These are phyloP conservation scores for Penicillium sp. DNA, from an alignment of 2,329 filamentous ascomycete species.

Conservation along the genomic window DNA sequence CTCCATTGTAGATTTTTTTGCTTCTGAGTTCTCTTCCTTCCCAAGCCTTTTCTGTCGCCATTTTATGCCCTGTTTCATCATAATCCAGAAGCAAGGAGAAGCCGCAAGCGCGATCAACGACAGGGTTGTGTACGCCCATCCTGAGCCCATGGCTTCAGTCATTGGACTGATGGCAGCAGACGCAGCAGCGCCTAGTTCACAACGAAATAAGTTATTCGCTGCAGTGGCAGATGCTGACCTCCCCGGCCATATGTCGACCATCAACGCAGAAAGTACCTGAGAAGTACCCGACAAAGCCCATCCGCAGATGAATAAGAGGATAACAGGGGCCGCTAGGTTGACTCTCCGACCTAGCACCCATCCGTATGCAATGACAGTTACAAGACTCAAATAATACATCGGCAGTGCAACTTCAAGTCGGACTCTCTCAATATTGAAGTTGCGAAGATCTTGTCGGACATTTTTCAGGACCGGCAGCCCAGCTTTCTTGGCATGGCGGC, in stretches of 20 bases:
- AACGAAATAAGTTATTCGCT: slow-evolving; percentile 43
- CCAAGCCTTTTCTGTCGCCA: slow-evolving; percentile 25
- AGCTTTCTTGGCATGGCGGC: slow-evolving; percentile 61
- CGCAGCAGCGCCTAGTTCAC: slow-evolving; percentile 40
- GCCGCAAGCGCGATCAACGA: slow-evolving; percentile 27
- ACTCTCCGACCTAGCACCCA: slow-evolving; percentile 35
- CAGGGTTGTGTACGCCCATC: slow-evolving; percentile 45
- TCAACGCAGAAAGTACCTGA: slow-evolving; percentile 45
- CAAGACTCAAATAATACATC: slow-evolving; percentile 27
- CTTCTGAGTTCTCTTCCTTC: slow-evolving; percentile 2
- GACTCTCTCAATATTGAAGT: slow-evolving; percentile 52
- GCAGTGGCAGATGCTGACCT: slow-evolving; percentile 41
- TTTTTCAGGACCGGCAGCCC: slow-evolving; percentile 61
- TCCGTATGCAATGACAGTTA: slow-evolving; percentile 34
- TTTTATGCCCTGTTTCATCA: slow-evolving; percentile 27
- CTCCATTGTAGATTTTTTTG: neutral
- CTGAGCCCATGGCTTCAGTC: slow-evolving; percentile 38
- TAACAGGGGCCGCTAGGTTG: slow-evolving; percentile 33
- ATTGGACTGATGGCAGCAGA: slow-evolving; percentile 42
- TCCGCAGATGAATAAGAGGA: slow-evolving; percentile 35
- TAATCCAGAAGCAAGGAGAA: slow-evolving; percentile 27
- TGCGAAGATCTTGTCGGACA: slow-evolving; percentile 28
- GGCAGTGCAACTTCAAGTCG: slow-evolving; percentile 38
- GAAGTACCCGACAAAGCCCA: slow-evolving; percentile 38
- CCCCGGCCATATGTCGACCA: slow-evolving; percentile 44